These are phyloP conservation scores for Scutellaria minor DNA, from an alignment of 257 asterid genomes.

Conservation along the genomic window DNA sequence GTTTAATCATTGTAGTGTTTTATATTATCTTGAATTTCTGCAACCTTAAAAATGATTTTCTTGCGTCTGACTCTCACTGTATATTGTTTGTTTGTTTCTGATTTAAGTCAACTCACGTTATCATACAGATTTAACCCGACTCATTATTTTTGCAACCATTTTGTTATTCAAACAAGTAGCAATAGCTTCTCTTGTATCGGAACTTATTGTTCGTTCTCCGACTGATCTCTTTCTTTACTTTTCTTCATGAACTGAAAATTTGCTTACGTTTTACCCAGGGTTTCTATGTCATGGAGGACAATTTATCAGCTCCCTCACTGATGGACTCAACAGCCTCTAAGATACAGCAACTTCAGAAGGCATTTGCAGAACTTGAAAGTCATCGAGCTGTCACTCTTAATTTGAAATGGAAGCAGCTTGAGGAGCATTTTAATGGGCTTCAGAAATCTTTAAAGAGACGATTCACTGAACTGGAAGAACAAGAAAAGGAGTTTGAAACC, in stretches of 20 bases:
- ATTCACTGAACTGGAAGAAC: conserved; percentile 90
- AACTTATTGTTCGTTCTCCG: background rate
- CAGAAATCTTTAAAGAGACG: conserved; percentile 96
- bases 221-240: conserved; percentile 15
- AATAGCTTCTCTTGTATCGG: background rate
- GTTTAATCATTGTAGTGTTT: conserved; percentile 20
- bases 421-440: conserved; percentile 93
- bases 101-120: conserved; percentile 35
- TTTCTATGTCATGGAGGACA: conserved; percentile 70
- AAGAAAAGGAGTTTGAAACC: conserved; percentile 82
- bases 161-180: conserved; percentile 8
- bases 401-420: conserved; percentile 95
- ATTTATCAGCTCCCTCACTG: conserved; percentile 57
- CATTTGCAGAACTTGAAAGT: conserved; percentile 95
- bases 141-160: conserved; percentile 15
- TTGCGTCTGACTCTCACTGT: conserved; percentile 6
- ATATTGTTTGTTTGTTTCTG: conserved; percentile 19
- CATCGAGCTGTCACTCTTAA: conserved; percentile 88
- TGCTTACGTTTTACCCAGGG: conserved; percentile 29
- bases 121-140: conserved; percentile 2
- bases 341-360: conserved; percentile 90
- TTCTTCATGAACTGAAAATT: conserved; percentile 18
- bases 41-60: conserved; percentile 19
- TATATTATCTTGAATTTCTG: conserved; percentile 27
- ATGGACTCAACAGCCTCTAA: conserved; percentile 84